Base-by-base conservation (phyloP, 2,329 filamentous ascomycete species). In the Alternaria metachromatica region DNA sequence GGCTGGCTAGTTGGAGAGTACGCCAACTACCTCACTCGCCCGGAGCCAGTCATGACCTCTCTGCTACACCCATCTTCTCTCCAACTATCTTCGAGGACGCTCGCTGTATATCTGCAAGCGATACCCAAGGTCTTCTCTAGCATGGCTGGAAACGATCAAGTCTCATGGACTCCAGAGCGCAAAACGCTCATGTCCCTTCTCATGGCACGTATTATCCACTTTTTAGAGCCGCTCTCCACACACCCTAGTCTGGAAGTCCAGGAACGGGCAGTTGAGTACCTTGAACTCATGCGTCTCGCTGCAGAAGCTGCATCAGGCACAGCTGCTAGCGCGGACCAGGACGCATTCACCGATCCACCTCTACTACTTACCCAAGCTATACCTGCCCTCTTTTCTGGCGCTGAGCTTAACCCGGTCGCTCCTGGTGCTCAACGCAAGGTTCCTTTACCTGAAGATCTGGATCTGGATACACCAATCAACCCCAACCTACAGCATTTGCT, bases 201-300 rank as follows among this genome's bases (percentile, higher is more conserved):
- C 23, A 89, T 97, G 80, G 91, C 92, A 26, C 89, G 94, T 2
- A 89, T 97, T 7, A 87, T 97, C 20, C 88, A 96, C 76, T 91
- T 92, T 51, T 83, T 97, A 21, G 94, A 98, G 72, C 88, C 90
- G 1, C 81, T 98, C 15, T 89, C 90, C 0, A 85, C 90, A 44
- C 93, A 98, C 77, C 94, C 95, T 0, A 93, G 90, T 72, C 85
- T 99, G 1, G 96, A 99, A 77, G 94, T 99, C 4, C 96, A 99
- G 80, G 96, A 98, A 79, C 89, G 96, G 60, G 91, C 94, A 4
- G 94, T 97, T 2, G 94, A 97, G 76, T 96, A 97, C 72, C 87
- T 94, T 0, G 96, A 99, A 77, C 85, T 98, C 12, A 88, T 98
- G 73, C 93, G 93, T 62, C 85, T 99, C 48, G 93, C 93, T 3